Evolutionary conservation across 306 rosid genomes (phyloP).

Genomic region (Cicer cuneatum): DNA sequence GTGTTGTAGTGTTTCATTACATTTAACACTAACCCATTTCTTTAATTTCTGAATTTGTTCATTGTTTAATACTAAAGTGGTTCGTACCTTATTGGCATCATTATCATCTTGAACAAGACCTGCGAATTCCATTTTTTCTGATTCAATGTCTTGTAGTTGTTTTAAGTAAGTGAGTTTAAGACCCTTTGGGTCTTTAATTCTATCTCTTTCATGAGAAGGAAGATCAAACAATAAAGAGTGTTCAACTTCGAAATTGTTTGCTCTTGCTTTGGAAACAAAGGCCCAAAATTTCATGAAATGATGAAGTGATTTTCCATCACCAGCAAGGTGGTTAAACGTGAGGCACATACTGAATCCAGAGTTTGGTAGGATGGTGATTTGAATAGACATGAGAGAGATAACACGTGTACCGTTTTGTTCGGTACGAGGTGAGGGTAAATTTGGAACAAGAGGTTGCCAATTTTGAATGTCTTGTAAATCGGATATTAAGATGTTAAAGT

Average conservation of each 20-base stretch:
- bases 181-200: conserved; percentile 43
- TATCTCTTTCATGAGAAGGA: conserved; percentile 41
- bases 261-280: conserved; percentile 36
- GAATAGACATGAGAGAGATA: conserved; percentile 40
- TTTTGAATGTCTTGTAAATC: conserved; percentile 36
- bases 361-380: conserved; percentile 42
- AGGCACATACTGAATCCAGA: conserved; percentile 32
- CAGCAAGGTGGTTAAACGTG: conserved; percentile 35
- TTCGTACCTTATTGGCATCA: conserved; percentile 21
- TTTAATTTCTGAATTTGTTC: conserved; percentile 38
- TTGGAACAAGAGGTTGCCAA: conserved; percentile 36
- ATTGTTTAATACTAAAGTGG: conserved; percentile 14
- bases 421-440: neutral
- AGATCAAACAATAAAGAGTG: conserved; percentile 16
- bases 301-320: conserved; percentile 41
- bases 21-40: conserved; percentile 14
- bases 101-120: neutral
- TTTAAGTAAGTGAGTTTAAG: conserved; percentile 4
- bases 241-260: neutral
- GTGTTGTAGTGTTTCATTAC: neutral
- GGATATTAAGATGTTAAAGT: conserved; percentile 29
- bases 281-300: conserved; percentile 53
- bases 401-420: neutral
- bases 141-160: neutral
- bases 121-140: neutral